Base-by-base conservation (phyloP, 129 eudicot genomes). In the Solidago caesia region DNA sequence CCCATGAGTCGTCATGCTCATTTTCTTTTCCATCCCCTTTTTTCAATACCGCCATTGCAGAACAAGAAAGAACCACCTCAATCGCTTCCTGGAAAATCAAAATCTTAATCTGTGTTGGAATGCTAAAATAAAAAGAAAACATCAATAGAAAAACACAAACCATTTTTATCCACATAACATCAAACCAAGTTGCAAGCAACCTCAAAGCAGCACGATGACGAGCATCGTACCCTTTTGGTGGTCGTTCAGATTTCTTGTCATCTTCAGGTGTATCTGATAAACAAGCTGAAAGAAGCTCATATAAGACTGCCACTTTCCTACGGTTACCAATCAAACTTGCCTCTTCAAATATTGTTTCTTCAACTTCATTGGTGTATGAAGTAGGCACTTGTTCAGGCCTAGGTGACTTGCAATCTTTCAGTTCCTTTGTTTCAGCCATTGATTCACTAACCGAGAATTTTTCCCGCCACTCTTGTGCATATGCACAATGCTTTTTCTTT, bases 181-280 rank as follows among this genome's bases (percentile, higher is more conserved):
- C 85, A 66, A 95, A 89, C 99, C 99, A 95, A 7, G 96, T 81
- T 43, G 96, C 82, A 52, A 94, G 88, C 87, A 94, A 83, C 85
- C 99, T 85, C 83, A 94, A 75, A 76, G 99, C 99, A 80, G 84
- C 94, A 41, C 99, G 96, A 82, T 94, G 93, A 27, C 96, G 89
- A 43, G 99, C 96, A 85, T 94, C 96, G 77, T 94, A 94, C 27
- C 97, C 99, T 71, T 78, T 80, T 77, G 82, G 84, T 64, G 79
- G 82, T 72, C 78, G 72, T 59, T 73, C 75, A 53, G 81, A 44
- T 29, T 76, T 84, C 68, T 89, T 91, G n/a, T 75, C 79, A 76
- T 82, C 87, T 72, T 79, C 89, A 43, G 87, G 83, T 66, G 67
- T 57, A 82, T 76, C 57, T 39, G 97, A 91, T 42, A 95, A 85